These are phyloP conservation scores for Fragaria iinumae DNA, from an alignment of 306 rosid genomes.

Conservation along the genomic window DNA sequence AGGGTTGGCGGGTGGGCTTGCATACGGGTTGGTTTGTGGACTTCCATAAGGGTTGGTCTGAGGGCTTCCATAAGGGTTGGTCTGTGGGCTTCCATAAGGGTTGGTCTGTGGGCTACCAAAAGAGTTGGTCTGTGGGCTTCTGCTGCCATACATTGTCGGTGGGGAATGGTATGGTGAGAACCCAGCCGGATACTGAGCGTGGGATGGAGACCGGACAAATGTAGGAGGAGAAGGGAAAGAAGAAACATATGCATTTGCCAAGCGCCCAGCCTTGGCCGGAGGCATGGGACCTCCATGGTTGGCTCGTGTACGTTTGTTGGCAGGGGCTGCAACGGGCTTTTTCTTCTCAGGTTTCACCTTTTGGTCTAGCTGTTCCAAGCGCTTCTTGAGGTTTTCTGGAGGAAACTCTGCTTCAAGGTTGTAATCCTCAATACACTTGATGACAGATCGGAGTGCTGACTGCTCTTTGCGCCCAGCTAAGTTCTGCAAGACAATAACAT, in stretches of 20 bases:
- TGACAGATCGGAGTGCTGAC: slow-evolving; percentile 87
- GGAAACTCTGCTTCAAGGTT: slow-evolving; percentile 85
- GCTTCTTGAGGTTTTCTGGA: slow-evolving; percentile 89
- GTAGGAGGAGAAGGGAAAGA: slow-evolving; percentile 93
- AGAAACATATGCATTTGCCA: slow-evolving; percentile 92
- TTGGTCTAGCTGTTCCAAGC: slow-evolving; percentile 86
- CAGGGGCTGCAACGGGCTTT: slow-evolving; percentile 78
- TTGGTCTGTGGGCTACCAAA: slow-evolving; percentile 73
- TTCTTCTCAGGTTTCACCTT: slow-evolving; percentile 89
- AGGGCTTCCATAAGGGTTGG: slow-evolving; percentile 64
- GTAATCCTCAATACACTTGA: slow-evolving; percentile 96
- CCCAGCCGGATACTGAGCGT: slow-evolving; percentile 85
- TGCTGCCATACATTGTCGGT: slow-evolving; percentile 91
- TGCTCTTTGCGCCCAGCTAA: slow-evolving; percentile 95
- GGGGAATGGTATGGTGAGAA: slow-evolving; percentile 92
- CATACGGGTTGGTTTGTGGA: slow-evolving; percentile 58
- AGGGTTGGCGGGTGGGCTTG: slow-evolving; percentile 66
- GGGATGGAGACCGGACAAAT: slow-evolving; percentile 89
- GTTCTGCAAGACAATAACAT: slow-evolving; percentile 52
- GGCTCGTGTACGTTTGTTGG: slow-evolving; percentile 92
- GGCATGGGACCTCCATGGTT: slow-evolving; percentile 98
- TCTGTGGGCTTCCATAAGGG: slow-evolving; percentile 68
- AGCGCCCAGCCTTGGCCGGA: slow-evolving; percentile 99
- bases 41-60: slow-evolving; percentile 67
- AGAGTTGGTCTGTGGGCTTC: slow-evolving; percentile 83